Evolutionary conservation across 2,329 filamentous ascomycete species (phyloP).

Genomic region (Talaromyces marneffei): DNA sequence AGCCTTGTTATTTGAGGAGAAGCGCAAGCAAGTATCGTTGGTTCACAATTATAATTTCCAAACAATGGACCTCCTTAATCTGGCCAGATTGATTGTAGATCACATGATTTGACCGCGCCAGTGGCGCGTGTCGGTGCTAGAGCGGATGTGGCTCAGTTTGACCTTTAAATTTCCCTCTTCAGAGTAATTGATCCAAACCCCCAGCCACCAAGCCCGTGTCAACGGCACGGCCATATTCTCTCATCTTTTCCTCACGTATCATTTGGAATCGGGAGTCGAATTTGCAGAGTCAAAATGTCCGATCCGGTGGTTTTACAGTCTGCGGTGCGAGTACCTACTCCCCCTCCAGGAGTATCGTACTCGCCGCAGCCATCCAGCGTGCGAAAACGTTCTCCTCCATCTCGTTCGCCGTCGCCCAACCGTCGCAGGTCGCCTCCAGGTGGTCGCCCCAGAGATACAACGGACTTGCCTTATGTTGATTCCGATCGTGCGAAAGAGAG

Average conservation of each 20-base stretch:
- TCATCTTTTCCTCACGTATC: background rate
- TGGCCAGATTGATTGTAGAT: slow-evolving; percentile 11
- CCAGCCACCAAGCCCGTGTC: slow-evolving; percentile 9
- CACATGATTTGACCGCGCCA: slow-evolving; percentile 6
- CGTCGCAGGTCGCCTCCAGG: slow-evolving; percentile 45
- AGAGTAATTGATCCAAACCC: background rate
- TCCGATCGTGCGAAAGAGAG: slow-evolving; percentile 45
- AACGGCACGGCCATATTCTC: slow-evolving; percentile 1
- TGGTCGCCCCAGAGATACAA: slow-evolving; percentile 28
- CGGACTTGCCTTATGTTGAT: slow-evolving; percentile 46
- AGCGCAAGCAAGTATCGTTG: background rate
- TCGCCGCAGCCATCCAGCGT: slow-evolving; percentile 45
- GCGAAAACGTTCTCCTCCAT: slow-evolving; percentile 53
- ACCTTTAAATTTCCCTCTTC: background rate
- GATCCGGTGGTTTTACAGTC: slow-evolving; percentile 47
- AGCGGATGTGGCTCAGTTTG: background rate
- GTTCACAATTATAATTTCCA: background rate
- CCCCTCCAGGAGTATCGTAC: slow-evolving; percentile 45
- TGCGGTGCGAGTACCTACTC: slow-evolving; percentile 56
- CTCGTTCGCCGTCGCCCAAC: slow-evolving; percentile 48
- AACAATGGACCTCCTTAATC: slow-evolving; percentile 3
- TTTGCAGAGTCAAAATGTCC: slow-evolving; percentile 28
- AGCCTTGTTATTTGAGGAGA: background rate
- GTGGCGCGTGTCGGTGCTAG: background rate
- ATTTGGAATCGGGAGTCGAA: background rate